Base-by-base conservation (phyloP, 495 filamentous ascomycete species). In the Hyphodiscus hymeniophilus region DNA sequence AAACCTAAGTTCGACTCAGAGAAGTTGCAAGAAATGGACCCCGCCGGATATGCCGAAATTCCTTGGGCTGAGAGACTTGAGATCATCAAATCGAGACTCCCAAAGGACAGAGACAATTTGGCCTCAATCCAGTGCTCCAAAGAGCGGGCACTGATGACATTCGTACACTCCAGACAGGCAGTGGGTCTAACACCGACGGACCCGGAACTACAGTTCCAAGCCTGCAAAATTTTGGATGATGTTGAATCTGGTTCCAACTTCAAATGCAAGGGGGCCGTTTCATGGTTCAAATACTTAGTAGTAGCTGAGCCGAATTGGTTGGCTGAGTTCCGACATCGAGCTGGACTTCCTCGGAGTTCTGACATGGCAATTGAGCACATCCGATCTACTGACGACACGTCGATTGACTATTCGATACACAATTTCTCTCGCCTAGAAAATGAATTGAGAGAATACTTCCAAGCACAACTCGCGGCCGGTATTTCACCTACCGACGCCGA, bases 371-470 rank as follows among this genome's bases (percentile, higher is more conserved):
- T 69, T 31, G 66, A 66, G 28, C 52, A 64, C 22, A 61, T 63
- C 34, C 64, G 74, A 22, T 73, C 72, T 32, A 71, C 62, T 31
- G 72, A 77, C 50, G 68, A 68, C 4, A 69, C 56, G 50, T 71
- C 61, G 11, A 71, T 76, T 33, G 73, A 76, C 56, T 72, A 71
- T 26, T 74, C 65, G 16, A 67, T 76, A 31, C 64, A 74, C 57
- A 78, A 74, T 54, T 68, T 68, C 44, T 63, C 56, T 47, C 70
- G 79, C n/a, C 63, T 87, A 7, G 73, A 80, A 46, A 65, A 60
- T 6, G 78, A 81, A 58, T 68, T 87, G 26, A 73, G 64, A 11
- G 68, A 71, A 20, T 85, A 70, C 53, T 68, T 83, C 10, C 64
- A 65, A 1, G 57, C 63, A 10, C 70, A 77, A 51, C 56, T 68